These are phyloP conservation scores for Lachancea nothofagi DNA, from an alignment of 805 yeast genomes.

Conservation along the genomic window DNA sequence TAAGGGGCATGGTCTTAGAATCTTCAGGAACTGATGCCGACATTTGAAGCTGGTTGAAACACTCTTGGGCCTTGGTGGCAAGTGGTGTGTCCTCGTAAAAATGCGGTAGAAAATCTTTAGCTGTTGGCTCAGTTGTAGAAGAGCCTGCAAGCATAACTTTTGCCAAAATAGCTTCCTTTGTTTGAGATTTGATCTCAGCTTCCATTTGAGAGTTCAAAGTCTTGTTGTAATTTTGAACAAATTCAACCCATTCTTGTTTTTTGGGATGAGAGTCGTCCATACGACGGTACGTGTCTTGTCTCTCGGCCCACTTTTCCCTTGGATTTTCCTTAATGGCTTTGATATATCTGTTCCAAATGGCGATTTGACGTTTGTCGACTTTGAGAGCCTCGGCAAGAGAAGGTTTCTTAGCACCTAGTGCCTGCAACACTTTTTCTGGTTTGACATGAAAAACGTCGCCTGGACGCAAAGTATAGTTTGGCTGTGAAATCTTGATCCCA, in stretches of 20 bases:
- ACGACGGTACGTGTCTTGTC: slow-evolving; percentile 19
- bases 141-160: slow-evolving; percentile 35
- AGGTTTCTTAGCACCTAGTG: slow-evolving; percentile 84
- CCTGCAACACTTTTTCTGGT: slow-evolving; percentile 79
- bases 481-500: slow-evolving; percentile 71
- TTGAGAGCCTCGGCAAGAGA: slow-evolving; percentile 59
- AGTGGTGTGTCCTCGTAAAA: slow-evolving; percentile 33
- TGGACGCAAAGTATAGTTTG: slow-evolving; percentile 67
- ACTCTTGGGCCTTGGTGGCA: slow-evolving; percentile 18
- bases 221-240: slow-evolving; percentile 23
- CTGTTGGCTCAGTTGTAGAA: slow-evolving; percentile 21
- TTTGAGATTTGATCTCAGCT: slow-evolving; percentile 28
- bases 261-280: slow-evolving; percentile 25
- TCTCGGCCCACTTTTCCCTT: slow-evolving; percentile 26
- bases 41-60: slow-evolving; percentile 23
- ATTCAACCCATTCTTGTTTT: slow-evolving; percentile 22
- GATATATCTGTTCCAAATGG: slow-evolving; percentile 71
- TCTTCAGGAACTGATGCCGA: slow-evolving; percentile 17
- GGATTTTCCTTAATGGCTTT: slow-evolving; percentile 47
- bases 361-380: slow-evolving; percentile 66
- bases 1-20: slow-evolving; percentile 11
- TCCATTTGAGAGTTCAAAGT: slow-evolving; percentile 21
- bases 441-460: slow-evolving; percentile 85
- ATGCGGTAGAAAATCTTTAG: slow-evolving; percentile 33
- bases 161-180: slow-evolving; percentile 44